Conservation (phyloP, 1,139 yeast species). For the Blastobotrys malaysiensis region DNA sequence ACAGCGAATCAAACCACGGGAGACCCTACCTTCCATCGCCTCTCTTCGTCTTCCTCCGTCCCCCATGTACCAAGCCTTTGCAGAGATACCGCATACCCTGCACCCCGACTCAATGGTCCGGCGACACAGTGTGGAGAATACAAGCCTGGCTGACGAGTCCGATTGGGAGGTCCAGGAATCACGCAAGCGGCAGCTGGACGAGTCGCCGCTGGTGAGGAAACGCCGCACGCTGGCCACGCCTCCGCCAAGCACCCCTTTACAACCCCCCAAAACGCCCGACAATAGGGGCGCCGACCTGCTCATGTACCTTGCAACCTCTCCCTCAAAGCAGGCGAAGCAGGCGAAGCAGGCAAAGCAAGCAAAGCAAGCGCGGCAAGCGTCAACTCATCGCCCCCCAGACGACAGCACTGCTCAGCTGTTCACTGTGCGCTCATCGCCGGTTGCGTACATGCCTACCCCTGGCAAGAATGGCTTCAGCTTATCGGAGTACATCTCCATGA, state of each 20-base stretch:
- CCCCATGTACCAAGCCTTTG: neutral
- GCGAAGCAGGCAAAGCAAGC: no score
- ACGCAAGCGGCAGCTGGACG: neutral
- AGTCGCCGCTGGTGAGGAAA: neutral
- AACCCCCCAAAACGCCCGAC: slow-evolving; percentile 12
- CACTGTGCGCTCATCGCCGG: neutral
- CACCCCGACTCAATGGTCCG: no score
- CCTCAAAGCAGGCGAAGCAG: slow-evolving; percentile 56
- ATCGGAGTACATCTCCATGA: neutral
- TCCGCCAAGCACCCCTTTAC: slow-evolving; percentile 25
- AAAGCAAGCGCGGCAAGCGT: no score
- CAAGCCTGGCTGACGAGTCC: no score
- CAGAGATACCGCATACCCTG: no score
- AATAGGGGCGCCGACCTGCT: slow-evolving; percentile 69
- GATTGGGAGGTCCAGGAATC: neutral
- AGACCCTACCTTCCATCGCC: neutral
- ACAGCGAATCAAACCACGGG: slow-evolving; percentile 19
- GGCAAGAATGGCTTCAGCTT: neutral
- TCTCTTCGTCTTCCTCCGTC: neutral
- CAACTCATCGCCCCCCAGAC: neutral
- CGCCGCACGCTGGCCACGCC: slow-evolving; percentile 14
- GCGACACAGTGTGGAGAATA: no score
- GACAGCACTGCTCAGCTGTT: neutral
- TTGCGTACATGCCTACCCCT: slow-evolving; percentile 1
- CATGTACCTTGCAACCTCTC: slow-evolving; percentile 80